A percentile compares a stretch with the other conserved stretches of the same genome.
Evolutionary conservation across 768 basidiomycete species (phyloP).

Genomic region (Fomitopsis pulvina): DNA sequence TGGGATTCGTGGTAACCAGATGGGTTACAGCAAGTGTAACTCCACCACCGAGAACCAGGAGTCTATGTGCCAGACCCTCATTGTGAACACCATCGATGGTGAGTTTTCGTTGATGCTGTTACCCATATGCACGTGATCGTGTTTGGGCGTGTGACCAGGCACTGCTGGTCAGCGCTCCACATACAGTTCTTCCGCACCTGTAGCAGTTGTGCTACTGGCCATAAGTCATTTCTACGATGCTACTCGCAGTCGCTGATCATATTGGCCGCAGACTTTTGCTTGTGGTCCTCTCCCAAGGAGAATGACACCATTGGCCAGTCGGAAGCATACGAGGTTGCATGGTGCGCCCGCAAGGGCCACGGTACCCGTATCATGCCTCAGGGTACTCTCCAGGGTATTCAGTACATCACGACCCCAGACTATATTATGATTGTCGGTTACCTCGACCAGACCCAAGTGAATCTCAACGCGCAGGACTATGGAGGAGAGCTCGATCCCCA

Average conservation of each 20-base stretch:
- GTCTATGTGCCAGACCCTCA: conserved; percentile 66
- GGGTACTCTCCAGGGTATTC: conserved; percentile 57
- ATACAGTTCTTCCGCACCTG: too few species aligned
- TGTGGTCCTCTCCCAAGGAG: conserved; percentile 52
- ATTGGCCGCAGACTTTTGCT: conserved; percentile 52
- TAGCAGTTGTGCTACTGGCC: not conserved
- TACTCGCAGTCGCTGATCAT: too few species aligned
- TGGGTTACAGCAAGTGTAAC: conserved; percentile 65
- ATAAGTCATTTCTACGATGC: not conserved
- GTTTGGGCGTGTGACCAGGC: not conserved
- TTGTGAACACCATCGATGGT: conserved; percentile 53
- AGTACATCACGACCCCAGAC: conserved; percentile 51
- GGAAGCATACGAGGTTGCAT: conserved; percentile 69
- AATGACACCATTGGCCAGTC: conserved; percentile 53
- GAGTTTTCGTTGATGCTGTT: conserved; percentile 5
- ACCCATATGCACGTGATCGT: not conserved
- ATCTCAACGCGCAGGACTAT: conserved; percentile 44
- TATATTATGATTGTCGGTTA: conserved; percentile 60
- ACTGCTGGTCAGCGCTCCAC: too few species aligned
- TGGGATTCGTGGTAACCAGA: conserved; percentile 46
- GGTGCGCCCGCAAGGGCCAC: conserved; percentile 64
- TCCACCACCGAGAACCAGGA: conserved; percentile 52
- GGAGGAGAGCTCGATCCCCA: conserved; percentile 80
- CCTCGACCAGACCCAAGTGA: conserved; percentile 53
- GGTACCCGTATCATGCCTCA: conserved; percentile 72